Conservation (phyloP, 495 filamentous ascomycete genomes). For the Xylaria sp. region DNA sequence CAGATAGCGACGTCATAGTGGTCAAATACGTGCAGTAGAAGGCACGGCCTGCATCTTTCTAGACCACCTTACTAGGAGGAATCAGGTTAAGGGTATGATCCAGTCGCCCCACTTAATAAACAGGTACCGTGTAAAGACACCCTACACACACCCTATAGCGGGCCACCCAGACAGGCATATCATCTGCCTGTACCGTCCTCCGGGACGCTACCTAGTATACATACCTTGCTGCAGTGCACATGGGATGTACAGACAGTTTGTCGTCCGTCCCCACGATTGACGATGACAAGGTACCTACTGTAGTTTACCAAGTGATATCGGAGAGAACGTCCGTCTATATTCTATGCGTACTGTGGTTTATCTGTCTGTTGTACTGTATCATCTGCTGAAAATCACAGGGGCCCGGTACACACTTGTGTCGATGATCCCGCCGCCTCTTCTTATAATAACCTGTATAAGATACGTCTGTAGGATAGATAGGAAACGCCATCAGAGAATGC, state of each 20-base stretch:
- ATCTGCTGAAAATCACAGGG: not conserved
- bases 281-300: not conserved
- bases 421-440: not conserved
- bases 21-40: constrained; percentile 2
- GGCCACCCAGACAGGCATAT: not conserved
- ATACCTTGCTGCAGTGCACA: not conserved
- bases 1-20: constrained; percentile 1
- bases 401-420: not conserved
- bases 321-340: not conserved
- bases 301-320: not conserved
- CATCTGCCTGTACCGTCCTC: not conserved
- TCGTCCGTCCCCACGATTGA: not conserved
- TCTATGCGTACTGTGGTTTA: no score
- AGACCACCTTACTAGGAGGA: not conserved
- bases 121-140: not conserved
- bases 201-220: not conserved
- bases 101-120: constrained; percentile 8
- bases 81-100: not conserved
- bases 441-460: not conserved
- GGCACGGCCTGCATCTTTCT: not conserved
- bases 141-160: not conserved
- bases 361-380: no score
- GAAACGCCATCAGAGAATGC: not conserved
- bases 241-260: not conserved
- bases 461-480: not conserved